phyloP scores from a whole-genome alignment of 1,139 yeast species.

The Hansenula sp. region DNA sequence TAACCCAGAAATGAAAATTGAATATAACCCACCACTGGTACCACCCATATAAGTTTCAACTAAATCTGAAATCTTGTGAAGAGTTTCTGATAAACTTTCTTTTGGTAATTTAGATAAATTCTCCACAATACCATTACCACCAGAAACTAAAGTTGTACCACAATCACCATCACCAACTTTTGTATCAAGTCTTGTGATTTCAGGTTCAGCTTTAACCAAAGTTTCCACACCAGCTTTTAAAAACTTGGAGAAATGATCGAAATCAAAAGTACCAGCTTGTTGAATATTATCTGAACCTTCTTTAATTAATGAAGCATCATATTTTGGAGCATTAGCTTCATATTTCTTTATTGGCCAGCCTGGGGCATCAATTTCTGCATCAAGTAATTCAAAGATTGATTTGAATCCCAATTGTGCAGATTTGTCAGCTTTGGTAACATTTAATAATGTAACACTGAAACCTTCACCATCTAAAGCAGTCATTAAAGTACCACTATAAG shows the following conservation, averaged over 20 bases:
- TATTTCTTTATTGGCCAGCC: conserved; percentile 58
- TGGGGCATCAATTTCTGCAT: conserved; percentile 70
- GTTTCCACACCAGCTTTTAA: conserved; percentile 43
- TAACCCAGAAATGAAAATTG: conserved; percentile 72
- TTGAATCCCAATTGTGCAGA: conserved; percentile 33
- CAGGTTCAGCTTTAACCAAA: conserved; percentile 60
- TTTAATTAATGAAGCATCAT: conserved; percentile 32
- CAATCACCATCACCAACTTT: conserved; percentile 97
- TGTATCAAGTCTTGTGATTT: conserved; percentile 80
- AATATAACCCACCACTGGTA: conserved; percentile 90
- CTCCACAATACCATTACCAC: conserved; percentile 67
- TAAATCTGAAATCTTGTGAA: conserved; percentile 62
- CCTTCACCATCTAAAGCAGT: conserved; percentile 93
- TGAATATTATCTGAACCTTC: conserved; percentile 34
- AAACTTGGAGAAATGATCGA: conserved; percentile 31
- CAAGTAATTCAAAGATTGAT: conserved; percentile 47
- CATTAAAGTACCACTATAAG: conserved; percentile 70
- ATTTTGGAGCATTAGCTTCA: conserved; percentile 23
- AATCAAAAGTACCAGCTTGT: conserved; percentile 32
- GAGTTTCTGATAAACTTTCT: conserved; percentile 48
- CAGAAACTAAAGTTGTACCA: conserved; percentile 84
- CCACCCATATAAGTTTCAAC: conserved; percentile 95
- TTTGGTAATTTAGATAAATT: conserved; percentile 44
- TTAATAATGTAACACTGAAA: conserved; percentile 73
- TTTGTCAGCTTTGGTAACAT: conserved; percentile 47